These are phyloP conservation scores for Alternaria sp. DNA, from an alignment of 2,329 filamentous ascomycete genomes.

Conservation along the genomic window DNA sequence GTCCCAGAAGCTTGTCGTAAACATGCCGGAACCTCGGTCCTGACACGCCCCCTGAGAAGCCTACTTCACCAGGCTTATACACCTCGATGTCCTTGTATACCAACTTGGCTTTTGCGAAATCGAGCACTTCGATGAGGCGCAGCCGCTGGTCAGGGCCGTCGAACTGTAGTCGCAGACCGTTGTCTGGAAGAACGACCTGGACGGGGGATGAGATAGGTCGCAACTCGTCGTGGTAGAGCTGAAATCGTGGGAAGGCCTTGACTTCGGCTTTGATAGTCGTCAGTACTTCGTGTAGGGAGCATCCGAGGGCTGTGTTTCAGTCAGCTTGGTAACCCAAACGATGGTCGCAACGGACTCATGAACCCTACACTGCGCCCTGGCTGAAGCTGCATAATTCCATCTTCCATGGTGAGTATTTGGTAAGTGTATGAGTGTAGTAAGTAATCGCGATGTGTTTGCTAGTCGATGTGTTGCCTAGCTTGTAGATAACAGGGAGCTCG, in stretches of 20 bases:
- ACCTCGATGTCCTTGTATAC: constrained; percentile 84
- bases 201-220: constrained; percentile 79
- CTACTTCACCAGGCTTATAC: constrained; percentile 65
- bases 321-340: constrained; percentile 21
- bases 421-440: background rate
- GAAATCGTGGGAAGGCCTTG: constrained; percentile 80
- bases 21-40: constrained; percentile 88
- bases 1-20: constrained; percentile 91
- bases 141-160: constrained; percentile 92
- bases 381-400: constrained; percentile 41
- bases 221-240: constrained; percentile 80
- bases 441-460: constrained; percentile 7
- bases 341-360: constrained; percentile 45
- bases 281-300: constrained; percentile 88
- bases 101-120: constrained; percentile 86
- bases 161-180: constrained; percentile 89
- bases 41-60: constrained; percentile 44
- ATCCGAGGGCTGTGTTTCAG: constrained; percentile 74
- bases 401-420: constrained; percentile 36
- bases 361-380: constrained; percentile 48
- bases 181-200: constrained; percentile 77
- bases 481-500: constrained; percentile 18
- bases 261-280: constrained; percentile 89
- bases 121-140: constrained; percentile 86
- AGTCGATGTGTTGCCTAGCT: constrained; percentile 18